Evolutionary conservation across 176 grass and related monocot species (phyloP), one percentile per base, ranked within the genome.

Genomic region (Cocos nucifera): DNA sequence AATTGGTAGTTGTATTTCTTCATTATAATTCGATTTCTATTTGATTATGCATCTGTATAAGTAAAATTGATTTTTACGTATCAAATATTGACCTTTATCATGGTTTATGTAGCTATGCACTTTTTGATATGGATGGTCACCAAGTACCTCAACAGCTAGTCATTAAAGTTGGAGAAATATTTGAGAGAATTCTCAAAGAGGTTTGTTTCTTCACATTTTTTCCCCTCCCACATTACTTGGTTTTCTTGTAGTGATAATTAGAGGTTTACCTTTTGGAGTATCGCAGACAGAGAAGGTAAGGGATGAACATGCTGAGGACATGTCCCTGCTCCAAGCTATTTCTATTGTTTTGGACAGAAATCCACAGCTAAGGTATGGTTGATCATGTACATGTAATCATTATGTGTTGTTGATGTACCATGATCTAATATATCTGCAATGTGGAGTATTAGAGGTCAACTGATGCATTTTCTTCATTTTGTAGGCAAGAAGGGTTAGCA

Each of bases 101-200:
- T 61, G 56, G 63, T 60, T 53, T 82, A 59, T 66, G 48, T 66
- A 98, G 93, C 35, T 98, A 88, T 62, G 93, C 93, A 67, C 75
- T 98, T 9, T 98, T 83, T 86, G 87, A 92, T 79, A 92, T 85
- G 60, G 59, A 85, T 75, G 93, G 93, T 25, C 67, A 17, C 27
- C 87, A 98, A 85, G 79, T 98, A 56, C 84, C 84, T 16, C 84
- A 83, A 53, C 77, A 92, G 56, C 64, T 89, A 57, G 93, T 98
- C 48, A 81, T 73, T 51, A 81, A 74, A 69, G 93, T 98, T 50
- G 84, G 93, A 56, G 87, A 92, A 81, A 92, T 70, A 70, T 98
- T 98, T 80, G 93, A 98, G 70, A 51, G 59, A 61, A 98, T 98
- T 73, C 87, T 98, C 29, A 89, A 89, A 62, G 87, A 98, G 93